Conservation (phyloP, 768 basidiomycete genomes). For the Tulasnella sp. region DNA sequence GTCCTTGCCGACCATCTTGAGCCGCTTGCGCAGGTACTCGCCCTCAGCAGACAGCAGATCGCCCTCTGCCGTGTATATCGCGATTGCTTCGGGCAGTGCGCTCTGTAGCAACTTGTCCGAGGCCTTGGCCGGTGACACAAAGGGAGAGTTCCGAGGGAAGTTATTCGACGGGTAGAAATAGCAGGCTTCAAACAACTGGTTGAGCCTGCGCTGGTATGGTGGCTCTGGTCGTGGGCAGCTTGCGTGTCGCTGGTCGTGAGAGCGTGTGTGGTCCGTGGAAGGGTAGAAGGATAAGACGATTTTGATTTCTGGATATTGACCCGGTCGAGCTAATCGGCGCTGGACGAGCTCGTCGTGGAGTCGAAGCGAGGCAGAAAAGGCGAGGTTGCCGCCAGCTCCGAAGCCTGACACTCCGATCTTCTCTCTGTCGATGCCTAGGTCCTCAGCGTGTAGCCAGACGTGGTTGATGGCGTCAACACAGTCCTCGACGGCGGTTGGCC, state of each 20-base stretch:
- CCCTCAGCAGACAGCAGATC: slow-evolving; percentile 22
- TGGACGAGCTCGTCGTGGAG: slow-evolving; percentile 15
- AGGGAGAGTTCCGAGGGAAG: slow-evolving; percentile 20
- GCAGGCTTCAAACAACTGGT: slow-evolving; percentile 21
- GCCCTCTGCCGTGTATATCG: slow-evolving; percentile 19
- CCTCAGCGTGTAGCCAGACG: slow-evolving; percentile 13
- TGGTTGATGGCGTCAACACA: slow-evolving; percentile 20
- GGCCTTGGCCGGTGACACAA: slow-evolving; percentile 17
- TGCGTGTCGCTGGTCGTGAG: slow-evolving; percentile 16
- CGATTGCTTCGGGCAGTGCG: slow-evolving; percentile 20
- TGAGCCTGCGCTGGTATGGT: slow-evolving; percentile 16
- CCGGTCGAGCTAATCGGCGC: slow-evolving; percentile 4
- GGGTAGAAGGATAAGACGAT: slow-evolving; percentile 21
- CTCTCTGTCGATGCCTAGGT: slow-evolving; percentile 19
- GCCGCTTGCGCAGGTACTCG: slow-evolving; percentile 15
- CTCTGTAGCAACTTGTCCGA: slow-evolving; percentile 16
- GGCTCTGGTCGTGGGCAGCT: slow-evolving; percentile 15
- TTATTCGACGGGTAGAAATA: slow-evolving; percentile 18
- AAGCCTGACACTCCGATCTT: slow-evolving; percentile 21
- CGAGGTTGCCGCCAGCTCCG: slow-evolving; percentile 23
- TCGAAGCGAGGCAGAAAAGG: slow-evolving; percentile 16
- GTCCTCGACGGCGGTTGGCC: slow-evolving; percentile 23
- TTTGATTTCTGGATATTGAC: slow-evolving; percentile 3
- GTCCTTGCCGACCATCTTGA: slow-evolving; percentile 17
- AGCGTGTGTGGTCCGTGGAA: slow-evolving; percentile 17